Base-by-base conservation (phyloP, 495 filamentous ascomycete species). In the Eremomyces bilateralis region DNA sequence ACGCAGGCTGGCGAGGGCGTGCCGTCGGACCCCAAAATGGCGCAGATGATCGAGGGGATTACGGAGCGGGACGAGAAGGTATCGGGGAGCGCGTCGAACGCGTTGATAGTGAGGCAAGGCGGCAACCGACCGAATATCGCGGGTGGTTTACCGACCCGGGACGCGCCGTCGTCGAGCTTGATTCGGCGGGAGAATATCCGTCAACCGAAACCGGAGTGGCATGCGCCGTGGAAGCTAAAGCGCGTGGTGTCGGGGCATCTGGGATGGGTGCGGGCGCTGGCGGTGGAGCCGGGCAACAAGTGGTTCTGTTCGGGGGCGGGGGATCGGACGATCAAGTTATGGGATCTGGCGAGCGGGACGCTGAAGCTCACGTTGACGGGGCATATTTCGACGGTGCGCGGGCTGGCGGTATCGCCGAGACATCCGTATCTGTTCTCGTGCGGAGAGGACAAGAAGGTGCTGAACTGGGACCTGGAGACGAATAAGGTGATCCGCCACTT, bases 381-480 rank as follows among this genome's bases (percentile, higher is more conserved):
- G 19, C 90, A 99, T 53, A 99, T 99, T 40, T 91, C 81, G 27
- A 90, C 85, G 4, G 90, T 99, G 12, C 73, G 90, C 30, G 90
- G 90, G 4, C 61, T 99, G 32, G 90, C 85, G 0, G 79, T 99
- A 4, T 92, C 82, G 2, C 79, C 83, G 12, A 63, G 90, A 33
- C 90, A 99, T 53, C 90, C 90, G 1, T 99, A 99, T 51, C 67
- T 99, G 21, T 99, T 95, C 55, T 91, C 80, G 11, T 95, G 90
- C 45, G 90, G 80, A 34, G 90, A 99, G 54, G 90, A 99, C 53
- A 99, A 99, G 65, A 94, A 92, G 82, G 90, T 99, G 22, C 95
- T 95, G 57, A 95, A 90, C 60, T 99, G 90, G 90, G 90, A 99
- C 60, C 55, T 99, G 44, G 90, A 99, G 51, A 88, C 80, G 4